Conservation (phyloP, 202 grass and related monocot genomes). For the Sporobolus alterniflorus region DNA sequence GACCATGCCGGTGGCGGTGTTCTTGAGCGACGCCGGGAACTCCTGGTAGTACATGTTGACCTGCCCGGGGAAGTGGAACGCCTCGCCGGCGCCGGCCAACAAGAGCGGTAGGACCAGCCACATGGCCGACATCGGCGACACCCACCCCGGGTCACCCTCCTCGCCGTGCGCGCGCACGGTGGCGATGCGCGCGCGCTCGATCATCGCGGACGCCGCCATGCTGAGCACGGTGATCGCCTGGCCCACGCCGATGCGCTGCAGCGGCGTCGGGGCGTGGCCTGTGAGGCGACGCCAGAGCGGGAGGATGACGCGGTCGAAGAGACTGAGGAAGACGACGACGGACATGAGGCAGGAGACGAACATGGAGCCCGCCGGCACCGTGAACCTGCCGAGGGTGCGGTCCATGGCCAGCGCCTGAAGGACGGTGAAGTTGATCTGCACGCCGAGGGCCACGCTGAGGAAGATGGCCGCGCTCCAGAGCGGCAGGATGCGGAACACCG, state of each 20-base stretch:
- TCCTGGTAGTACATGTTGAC: conserved; percentile 77
- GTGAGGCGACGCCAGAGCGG: conserved; percentile 47
- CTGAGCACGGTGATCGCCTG: conserved; percentile 48
- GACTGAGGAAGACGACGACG: conserved; percentile 43
- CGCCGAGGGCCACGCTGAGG: conserved; percentile 53
- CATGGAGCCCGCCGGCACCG: conserved; percentile 66
- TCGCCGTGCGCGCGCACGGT: conserved; percentile 42
- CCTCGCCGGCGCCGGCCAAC: conserved; percentile 49
- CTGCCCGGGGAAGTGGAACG: conserved; percentile 63
- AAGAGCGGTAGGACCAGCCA: conserved; percentile 71
- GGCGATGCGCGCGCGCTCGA: conserved; percentile 43
- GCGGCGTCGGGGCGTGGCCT: conserved; percentile 38
- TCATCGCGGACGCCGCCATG: conserved; percentile 57
- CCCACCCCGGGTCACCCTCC: conserved; percentile 47
- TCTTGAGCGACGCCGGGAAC: conserved; percentile 67
- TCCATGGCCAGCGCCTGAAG: conserved; percentile 81
- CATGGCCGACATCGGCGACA: conserved; percentile 62
- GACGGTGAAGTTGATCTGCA: conserved; percentile 60
- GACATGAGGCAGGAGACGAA: neutral
- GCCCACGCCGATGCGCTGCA: conserved; percentile 62
- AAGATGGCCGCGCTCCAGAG: no score
- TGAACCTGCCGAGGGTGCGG: conserved; percentile 54
- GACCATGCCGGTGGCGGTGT: conserved; percentile 67
- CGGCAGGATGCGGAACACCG: no score
- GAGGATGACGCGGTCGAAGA: conserved; percentile 59